Percentiles rank a stretch among this genome's conserved stretches.
Evolutionary conservation across 2,329 filamentous ascomycete genomes (phyloP).

Genomic region (Fusarium duplospermum): DNA sequence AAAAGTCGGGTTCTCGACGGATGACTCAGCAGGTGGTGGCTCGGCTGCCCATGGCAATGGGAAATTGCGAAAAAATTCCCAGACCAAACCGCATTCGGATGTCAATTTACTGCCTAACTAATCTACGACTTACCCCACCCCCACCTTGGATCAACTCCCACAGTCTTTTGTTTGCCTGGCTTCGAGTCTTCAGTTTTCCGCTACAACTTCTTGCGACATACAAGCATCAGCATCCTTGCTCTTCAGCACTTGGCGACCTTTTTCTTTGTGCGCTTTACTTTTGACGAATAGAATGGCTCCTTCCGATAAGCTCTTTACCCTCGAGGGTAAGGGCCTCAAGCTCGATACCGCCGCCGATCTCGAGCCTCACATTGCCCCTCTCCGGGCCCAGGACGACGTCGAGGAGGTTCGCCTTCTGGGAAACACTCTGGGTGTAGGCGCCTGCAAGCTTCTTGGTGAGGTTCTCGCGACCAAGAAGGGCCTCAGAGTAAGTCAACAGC

Average conservation of each 20-base stretch:
- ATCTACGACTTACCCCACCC: constrained; percentile 42
- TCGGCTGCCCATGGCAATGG: constrained; percentile 22
- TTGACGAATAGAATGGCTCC: constrained; percentile 46
- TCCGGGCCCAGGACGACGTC: constrained; percentile 77
- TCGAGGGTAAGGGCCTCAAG: constrained; percentile 92
- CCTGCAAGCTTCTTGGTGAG: constrained; percentile 85
- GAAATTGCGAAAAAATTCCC: constrained; percentile 20
- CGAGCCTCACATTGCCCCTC: constrained; percentile 81
- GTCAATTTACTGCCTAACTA: constrained; percentile 30
- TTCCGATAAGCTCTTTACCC: constrained; percentile 78
- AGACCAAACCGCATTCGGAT: constrained; percentile 19
- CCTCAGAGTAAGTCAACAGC: constrained; percentile 68
- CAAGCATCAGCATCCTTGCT: constrained; percentile 7
- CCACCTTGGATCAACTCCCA: constrained; percentile 40
- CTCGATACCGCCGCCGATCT: constrained; percentile 90
- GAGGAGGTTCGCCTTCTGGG: constrained; percentile 89
- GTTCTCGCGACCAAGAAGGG: constrained; percentile 87
- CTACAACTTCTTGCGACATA: constrained; percentile 25
- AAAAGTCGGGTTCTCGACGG: constrained; percentile 25
- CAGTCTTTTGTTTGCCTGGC: constrained; percentile 34
- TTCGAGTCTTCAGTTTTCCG: constrained; percentile 19
- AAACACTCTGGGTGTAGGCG: constrained; percentile 92
- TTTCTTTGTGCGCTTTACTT: constrained; percentile 12
- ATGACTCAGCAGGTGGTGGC: neutral
- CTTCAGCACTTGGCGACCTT: constrained; percentile 13